Percentiles rank a stretch among this genome's conserved stretches.
These are phyloP conservation scores for Coprinellus micaceus DNA, from an alignment of 768 basidiomycete genomes.

Conservation along the genomic window DNA sequence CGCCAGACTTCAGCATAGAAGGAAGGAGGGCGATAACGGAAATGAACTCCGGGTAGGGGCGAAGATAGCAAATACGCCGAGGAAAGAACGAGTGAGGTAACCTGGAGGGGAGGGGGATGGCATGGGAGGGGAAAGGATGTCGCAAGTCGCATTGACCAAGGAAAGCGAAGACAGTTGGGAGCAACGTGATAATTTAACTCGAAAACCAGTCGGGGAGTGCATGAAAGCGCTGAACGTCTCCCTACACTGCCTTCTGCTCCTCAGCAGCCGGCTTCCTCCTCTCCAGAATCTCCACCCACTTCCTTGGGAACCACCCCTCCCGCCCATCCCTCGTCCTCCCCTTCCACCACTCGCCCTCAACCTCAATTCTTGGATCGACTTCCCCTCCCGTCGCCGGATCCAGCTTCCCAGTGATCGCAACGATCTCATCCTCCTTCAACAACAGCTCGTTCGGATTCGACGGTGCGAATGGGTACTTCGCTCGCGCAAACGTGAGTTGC, in stretches of 20 bases:
- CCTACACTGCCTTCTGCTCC: slow-evolving; percentile 25
- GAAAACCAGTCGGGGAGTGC: too few species aligned
- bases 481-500: slow-evolving; percentile 75
- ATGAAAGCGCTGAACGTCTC: too few species aligned
- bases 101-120: too few species aligned
- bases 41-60: neutral
- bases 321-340: slow-evolving; percentile 86
- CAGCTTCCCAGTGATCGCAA: slow-evolving; percentile 80
- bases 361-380: slow-evolving; percentile 56
- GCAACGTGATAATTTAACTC: too few species aligned
- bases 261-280: slow-evolving; percentile 25
- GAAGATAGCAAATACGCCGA: neutral
- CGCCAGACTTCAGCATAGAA: neutral
- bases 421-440: slow-evolving; percentile 83
- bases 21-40: neutral
- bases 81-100: too few species aligned
- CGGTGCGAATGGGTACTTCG: slow-evolving; percentile 72
- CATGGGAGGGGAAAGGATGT: too few species aligned
- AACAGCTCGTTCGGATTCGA: slow-evolving; percentile 70
- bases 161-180: too few species aligned
- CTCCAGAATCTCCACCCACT: slow-evolving; percentile 75
- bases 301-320: slow-evolving; percentile 90
- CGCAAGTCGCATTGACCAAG: too few species aligned
- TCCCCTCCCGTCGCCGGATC: slow-evolving; percentile 63
- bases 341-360: slow-evolving; percentile 86